Percentiles rank a stretch among this genome's conserved stretches.
These are phyloP conservation scores for Collybia sp. DNA, from an alignment of 768 basidiomycete species.

Conservation along the genomic window DNA sequence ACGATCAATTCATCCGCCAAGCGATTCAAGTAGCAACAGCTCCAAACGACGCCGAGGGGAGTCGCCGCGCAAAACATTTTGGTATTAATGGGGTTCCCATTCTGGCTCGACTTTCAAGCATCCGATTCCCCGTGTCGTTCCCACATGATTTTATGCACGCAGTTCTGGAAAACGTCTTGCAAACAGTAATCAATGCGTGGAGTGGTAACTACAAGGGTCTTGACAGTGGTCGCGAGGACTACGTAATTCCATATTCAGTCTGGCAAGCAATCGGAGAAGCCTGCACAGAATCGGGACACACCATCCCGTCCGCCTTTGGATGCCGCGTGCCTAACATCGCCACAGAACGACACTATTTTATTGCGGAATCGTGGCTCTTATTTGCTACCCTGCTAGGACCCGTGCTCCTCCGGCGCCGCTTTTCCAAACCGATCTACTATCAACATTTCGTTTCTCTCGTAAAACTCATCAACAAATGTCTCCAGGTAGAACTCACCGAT, in stretches of 20 bases:
- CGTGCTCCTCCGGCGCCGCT: conserved; percentile 26
- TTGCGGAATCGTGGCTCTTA: conserved; percentile 33
- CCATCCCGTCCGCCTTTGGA: conserved; percentile 35
- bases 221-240: conserved; percentile 21
- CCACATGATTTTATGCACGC: conserved; percentile 50
- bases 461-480: conserved; percentile 25
- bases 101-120: conserved; percentile 21
- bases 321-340: conserved; percentile 9
- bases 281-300: conserved; percentile 22
- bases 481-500: conserved; percentile 25
- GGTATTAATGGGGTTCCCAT: conserved; percentile 30
- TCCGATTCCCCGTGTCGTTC: conserved; percentile 33
- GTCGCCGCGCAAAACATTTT: conserved; percentile 12
- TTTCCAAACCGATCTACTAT: conserved; percentile 29
- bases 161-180: conserved; percentile 37
- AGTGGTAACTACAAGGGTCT: conserved; percentile 36
- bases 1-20: conserved; percentile 15
- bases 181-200: conserved; percentile 36
- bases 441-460: conserved; percentile 37
- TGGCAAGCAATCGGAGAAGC: conserved; percentile 37
- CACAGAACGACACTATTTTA: conserved; percentile 6
- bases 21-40: not conserved
- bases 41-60: too few species aligned
- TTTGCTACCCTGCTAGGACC: conserved; percentile 37
- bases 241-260: conserved; percentile 19